phyloP scores from a whole-genome alignment of 176 grass and related monocot genomes.

The Poa pratensis region DNA sequence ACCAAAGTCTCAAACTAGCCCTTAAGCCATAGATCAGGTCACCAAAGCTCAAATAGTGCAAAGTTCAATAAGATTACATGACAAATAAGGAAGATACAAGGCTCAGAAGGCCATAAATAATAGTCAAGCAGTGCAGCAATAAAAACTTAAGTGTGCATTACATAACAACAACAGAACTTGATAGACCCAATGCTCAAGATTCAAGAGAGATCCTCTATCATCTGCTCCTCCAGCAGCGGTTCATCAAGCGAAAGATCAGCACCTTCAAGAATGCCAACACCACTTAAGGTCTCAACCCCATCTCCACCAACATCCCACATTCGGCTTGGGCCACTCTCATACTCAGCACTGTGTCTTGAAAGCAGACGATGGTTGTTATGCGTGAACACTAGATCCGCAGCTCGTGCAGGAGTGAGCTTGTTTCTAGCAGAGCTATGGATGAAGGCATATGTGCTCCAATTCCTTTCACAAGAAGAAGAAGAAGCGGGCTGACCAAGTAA shows the following conservation, averaged over 20 bases:
- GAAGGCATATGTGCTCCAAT: constrained; percentile 5
- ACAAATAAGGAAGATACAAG: not conserved
- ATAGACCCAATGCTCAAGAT: not conserved
- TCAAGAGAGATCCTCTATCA: not conserved
- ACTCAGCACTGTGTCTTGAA: not conserved
- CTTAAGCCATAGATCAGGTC: too few species aligned
- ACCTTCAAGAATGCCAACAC: not conserved
- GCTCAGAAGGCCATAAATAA: not conserved
- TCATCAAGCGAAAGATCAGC: not conserved
- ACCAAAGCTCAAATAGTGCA: not conserved
- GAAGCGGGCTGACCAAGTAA: not conserved
- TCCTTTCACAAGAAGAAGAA: not conserved
- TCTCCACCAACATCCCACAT: not conserved
- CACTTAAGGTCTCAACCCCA: not conserved
- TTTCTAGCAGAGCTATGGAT: not conserved
- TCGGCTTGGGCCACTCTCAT: not conserved
- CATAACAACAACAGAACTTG: not conserved
- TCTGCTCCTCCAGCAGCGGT: too few species aligned
- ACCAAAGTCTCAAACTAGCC: too few species aligned
- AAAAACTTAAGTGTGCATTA: not conserved
- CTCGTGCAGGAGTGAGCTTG: not conserved
- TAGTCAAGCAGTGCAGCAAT: not conserved
- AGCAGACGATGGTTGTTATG: not conserved
- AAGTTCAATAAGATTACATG: not conserved
- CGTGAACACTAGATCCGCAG: not conserved